Base-by-base conservation (phyloP, 352 stramenopile species). In the Globisporangium spinosum region DNA sequence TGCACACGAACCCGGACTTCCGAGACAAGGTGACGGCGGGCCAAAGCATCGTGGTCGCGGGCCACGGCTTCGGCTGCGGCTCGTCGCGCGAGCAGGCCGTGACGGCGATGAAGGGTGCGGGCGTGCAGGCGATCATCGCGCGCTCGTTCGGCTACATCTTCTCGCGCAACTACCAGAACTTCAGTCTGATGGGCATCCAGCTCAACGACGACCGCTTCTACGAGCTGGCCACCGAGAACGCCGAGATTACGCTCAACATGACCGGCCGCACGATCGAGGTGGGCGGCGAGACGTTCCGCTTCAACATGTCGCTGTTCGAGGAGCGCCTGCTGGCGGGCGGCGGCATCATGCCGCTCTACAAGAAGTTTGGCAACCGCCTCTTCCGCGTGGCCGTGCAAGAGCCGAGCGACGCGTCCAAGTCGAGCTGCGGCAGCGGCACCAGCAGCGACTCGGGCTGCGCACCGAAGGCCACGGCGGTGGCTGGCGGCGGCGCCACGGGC, bases 121-220 rank as follows among this genome's bases (percentile, higher is more conserved):
- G 88, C 35, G 85, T 95, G 23, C 72, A 94, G 66, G 88, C 85
- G 55, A 70, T 95, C 70, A 94, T 95, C 54, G 87, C 86, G 62
- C 80, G 83, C 54, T 95, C 88, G 67, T 95, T 94, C 51, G 85
- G 83, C 23, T 94, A 95, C 79, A 95, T 94, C 55, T 95, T 93
- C 65, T 91, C 83, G 47, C 88, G 88, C 57, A 95, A 95, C 75
- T 91, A 93, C 70, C 87, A 93, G 76, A 95, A 94, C 67, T 93
- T 93, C 65, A 90, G 80, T 57, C 73, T 95, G 23, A 71, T 95
- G 47, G 87, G 87, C 61, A 95, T 95, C 62, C 81, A 88, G 68
- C 72, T 95, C 0, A 74, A 84, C 43, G 81, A 95, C 70, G 85
- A 94, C 65, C 76, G 71, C 27, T 95, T 95, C 70, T 93, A 95